Base-by-base conservation (phyloP, 1,284 basidiomycete species). In the Malassezia furfur region DNA sequence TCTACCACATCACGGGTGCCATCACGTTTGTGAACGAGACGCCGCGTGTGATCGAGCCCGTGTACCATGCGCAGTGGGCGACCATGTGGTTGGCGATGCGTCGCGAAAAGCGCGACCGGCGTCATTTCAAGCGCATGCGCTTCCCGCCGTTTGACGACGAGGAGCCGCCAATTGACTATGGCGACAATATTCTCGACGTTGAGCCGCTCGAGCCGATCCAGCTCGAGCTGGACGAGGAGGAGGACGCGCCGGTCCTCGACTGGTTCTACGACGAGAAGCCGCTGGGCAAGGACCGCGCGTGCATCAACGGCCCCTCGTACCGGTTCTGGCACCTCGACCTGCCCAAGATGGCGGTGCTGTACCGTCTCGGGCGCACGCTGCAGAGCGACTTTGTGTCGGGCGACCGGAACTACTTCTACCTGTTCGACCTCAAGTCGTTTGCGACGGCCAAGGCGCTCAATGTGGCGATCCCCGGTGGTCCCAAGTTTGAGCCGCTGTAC, bases 61-160 rank as follows among this genome's bases (percentile, higher is more conserved):
- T 99, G 19, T 98, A 96, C 77, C 94, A 99, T 75, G 91, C 94
- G 0, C 94, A 98, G 72, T 98, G 94, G 94, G 91, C 90, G 68
- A 88, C 89, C 4, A 98, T 98, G 94, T 99, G 94, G 94, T 81
- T 99, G 36, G 93, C 94, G 19, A 98, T 98, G 94, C 83, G 94
- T 64, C 81, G 94, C 65, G 94, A 99, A 79, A 99, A 99, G 81
- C 84, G 94, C 57, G 94, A 99, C 76, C 87, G 94, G 72, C 81
- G 94, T 51, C 94, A 99, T 76, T 98, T 99, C 80, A 99, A 99
- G 80, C 88, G 94, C 50, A 98, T 99, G 91, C 85, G 94, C n/a
- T 99, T 99, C 79, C 94, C 94, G 35, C 94, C 94, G 0, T 99
- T 98, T 71, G 94, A 99, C 70, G 94, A 99, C 72, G 94, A 99